Base-by-base conservation (phyloP, 78 protist species). In the Dictyostelium purpureum region DNA sequence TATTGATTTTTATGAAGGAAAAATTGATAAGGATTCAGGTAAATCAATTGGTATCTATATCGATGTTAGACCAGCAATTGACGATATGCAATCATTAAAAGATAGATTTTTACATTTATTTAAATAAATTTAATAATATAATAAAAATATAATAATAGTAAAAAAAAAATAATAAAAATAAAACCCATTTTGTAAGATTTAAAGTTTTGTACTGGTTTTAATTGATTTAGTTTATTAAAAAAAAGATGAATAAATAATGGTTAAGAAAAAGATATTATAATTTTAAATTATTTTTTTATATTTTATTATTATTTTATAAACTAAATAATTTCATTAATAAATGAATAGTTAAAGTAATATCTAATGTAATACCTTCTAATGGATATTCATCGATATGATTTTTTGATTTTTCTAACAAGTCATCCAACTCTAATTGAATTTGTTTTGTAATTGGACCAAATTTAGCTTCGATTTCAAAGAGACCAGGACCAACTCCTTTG, bases 1-100 rank as follows among this genome's bases (percentile, higher is more conserved):
- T 79, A 93, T 96, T 59, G 97, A 96, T 87, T 96, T 85, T 81
- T 96, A 96, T 74, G 66, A 73, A 52, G 96, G 94, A 16, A 70
- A 61, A 61, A 14, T 70, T 5, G 85, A 81, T 56, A 37, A 66
- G 47, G 85, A 85, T 26, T 45, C 89, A 3, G 65, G 59, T 70
- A 79, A 74, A 63, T 35, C 90, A 47, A 61, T 85, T 59, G 95
- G 92, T 45, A 90, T 90, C 67, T 75, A 90, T 78, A 51, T 90
- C 1, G 95, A 90, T 71, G 95, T 79, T 56, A 76, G 95, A 56
- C 95, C 95, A 28, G 95, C 95, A 18, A 71, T 71, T 2, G 95
- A 90, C 73, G 92, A 85, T 61, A 31, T 73, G 6, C 18, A 31
- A 21, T 56, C 61, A 45, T 61, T 85, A 61, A 73, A 21, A 54